Base-by-base conservation (phyloP, 1,139 yeast species). In the Hyphopichia buzzinii region DNA sequence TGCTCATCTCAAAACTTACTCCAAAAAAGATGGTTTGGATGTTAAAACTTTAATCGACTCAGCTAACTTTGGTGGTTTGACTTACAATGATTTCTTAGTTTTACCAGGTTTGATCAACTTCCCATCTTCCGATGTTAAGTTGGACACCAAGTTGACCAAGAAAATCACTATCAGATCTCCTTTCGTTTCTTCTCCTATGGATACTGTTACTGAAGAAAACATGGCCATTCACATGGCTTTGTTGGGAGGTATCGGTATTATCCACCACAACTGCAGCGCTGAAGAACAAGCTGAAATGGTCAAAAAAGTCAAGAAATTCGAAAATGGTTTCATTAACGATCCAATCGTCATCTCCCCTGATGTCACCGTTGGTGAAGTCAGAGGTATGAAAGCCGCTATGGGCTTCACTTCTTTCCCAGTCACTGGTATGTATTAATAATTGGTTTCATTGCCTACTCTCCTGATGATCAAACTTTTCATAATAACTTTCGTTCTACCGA, bases 401-500 rank as follows among this genome's bases (percentile, higher is more conserved):
- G 99, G 99, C 39, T 94, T 92, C 67, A 89, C 97, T 51, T 94
- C 97, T 38, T 92, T 89, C 84, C 98, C 98, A 52, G 96, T 92
- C 60, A 94, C 98, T 68, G 97, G 97, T 92, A 87, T 75, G 98
- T 89, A 49, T 45, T 29, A 29, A 2, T 24, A 4, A 33, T 22
- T 35, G 29, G 25, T 37, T 37, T 33, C 34, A 40, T 38, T 31
- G 34, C 36, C 30, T 33, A 34, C 36, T 31, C 26, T 24, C 24
- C 63, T 83, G 95, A 86, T 85, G 95, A 80, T 72, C 65, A 63
- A 61, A 53, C 50, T 55, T 53, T 52, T 47, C 49, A 60, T 62
- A 62, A 73, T 87, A 89, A 92, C 97, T 92, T 92, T 92, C 98
- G 97, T 92, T 92, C 98, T 92, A 84, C 98, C 96, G 97, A 84